Evolutionary conservation across 441 rosid species (phyloP).

Genomic region (Gossypium schwendimanii): DNA sequence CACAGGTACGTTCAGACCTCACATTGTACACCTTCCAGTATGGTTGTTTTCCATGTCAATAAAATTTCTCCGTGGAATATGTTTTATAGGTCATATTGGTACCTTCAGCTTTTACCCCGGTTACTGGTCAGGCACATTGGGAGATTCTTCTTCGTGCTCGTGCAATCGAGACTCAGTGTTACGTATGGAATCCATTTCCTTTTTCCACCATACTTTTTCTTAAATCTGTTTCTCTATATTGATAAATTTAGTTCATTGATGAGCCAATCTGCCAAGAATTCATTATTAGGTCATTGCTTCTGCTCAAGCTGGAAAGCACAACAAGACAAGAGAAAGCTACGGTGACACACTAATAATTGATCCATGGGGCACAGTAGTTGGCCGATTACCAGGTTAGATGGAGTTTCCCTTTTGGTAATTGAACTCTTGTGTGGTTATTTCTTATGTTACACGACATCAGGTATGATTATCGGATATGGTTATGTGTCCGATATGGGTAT

Average conservation of each 20-base stretch:
- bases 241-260: conserved; percentile 1
- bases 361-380: conserved; percentile 87
- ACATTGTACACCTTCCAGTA: background rate
- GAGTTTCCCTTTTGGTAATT: background rate
- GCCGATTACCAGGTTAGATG: conserved; percentile 67
- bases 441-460: background rate
- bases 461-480: background rate
- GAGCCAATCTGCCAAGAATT: conserved; percentile 12
- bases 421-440: background rate
- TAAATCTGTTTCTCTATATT: background rate
- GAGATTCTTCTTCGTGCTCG: conserved; percentile 89
- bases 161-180: conserved; percentile 94
- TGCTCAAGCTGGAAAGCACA: conserved; percentile 89
- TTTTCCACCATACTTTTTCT: background rate
- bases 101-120: conserved; percentile 84
- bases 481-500: background rate
- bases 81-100: conserved; percentile 62
- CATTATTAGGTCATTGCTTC: conserved; percentile 74
- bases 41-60: background rate
- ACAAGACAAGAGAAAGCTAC: conserved; percentile 74
- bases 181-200: conserved; percentile 36
- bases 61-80: conserved; percentile 6
- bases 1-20: conserved; percentile 44
- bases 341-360: conserved; percentile 88
- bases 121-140: conserved; percentile 96